Conservation (phyloP, 2,329 filamentous ascomycete genomes). For the Talaromyces sp. region DNA sequence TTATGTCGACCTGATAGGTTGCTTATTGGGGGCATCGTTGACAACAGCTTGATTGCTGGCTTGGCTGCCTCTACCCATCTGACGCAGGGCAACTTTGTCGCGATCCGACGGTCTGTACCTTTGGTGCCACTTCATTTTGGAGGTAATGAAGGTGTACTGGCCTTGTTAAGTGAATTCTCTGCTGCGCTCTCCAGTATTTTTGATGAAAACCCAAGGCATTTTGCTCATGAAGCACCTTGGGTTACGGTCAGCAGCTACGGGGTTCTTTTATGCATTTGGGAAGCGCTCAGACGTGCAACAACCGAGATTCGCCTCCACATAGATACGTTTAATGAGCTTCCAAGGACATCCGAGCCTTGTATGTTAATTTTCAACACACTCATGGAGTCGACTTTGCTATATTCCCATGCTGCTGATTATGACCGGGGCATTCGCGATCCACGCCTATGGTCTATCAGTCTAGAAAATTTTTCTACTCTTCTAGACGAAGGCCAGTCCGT, state of each 20-base stretch:
- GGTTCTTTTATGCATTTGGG: constrained; percentile 36
- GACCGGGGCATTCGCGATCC: constrained; percentile 1
- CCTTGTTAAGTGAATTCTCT: constrained; percentile 33
- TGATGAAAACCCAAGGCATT: constrained; percentile 15
- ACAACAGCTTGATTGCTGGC: constrained; percentile 34
- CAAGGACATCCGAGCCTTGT: constrained; percentile 23
- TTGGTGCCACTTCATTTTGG: constrained; percentile 23
- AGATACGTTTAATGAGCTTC: constrained; percentile 18
- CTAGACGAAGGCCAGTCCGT: constrained; percentile 10
- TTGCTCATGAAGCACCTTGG: constrained; percentile 34
- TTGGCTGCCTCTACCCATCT: constrained; percentile 37
- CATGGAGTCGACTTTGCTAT: constrained; percentile 19
- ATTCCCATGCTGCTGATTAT: background rate
- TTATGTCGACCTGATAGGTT: constrained; percentile 39
- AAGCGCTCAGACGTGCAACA: constrained; percentile 30
- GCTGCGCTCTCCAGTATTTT: constrained; percentile 10
- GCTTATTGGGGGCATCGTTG: constrained; percentile 39
- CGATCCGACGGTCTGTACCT: constrained; percentile 30
- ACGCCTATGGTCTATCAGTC: constrained; percentile 13
- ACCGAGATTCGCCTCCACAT: constrained; percentile 26
- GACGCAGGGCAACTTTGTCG: constrained; percentile 28
- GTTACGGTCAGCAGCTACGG: constrained; percentile 30
- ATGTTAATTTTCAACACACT: constrained; percentile 31
- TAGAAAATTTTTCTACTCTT: constrained; percentile 7
- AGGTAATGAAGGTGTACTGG: constrained; percentile 31